Percentiles rank a stretch among this genome's conserved stretches.
Evolutionary conservation across 2,329 filamentous ascomycete species (phyloP).

Genomic region (Fonsecaea pedrosoi): DNA sequence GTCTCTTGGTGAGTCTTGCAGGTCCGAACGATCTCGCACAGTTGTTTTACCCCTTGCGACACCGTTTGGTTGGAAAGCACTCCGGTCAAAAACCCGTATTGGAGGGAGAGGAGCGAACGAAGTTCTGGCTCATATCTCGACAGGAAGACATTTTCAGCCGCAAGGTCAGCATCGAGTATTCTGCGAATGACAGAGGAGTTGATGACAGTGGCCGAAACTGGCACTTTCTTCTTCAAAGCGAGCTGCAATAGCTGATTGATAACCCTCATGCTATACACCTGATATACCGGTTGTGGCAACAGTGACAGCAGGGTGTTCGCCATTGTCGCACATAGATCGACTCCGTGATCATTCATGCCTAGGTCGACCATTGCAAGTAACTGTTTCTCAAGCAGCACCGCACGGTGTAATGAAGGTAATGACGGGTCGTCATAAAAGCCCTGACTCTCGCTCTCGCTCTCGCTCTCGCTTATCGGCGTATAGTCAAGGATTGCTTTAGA

Average conservation of each 20-base stretch:
- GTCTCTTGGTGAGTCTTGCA: constrained; percentile 55
- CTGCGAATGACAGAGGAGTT: constrained; percentile 4
- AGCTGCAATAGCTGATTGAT: constrained; percentile 19
- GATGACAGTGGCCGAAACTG: constrained; percentile 10
- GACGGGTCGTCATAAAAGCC: constrained; percentile 31
- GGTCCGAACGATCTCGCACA: constrained; percentile 48
- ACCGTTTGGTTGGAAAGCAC: constrained; percentile 14
- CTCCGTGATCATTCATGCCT: constrained; percentile 16
- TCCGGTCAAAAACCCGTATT: constrained; percentile 38
- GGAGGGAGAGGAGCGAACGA: constrained; percentile 18
- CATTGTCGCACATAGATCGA: constrained; percentile 16
- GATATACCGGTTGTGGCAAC: constrained; percentile 21
- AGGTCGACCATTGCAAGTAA: constrained; percentile 25
- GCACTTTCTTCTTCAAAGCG: constrained; percentile 20
- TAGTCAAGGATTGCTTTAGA: constrained; percentile 9
- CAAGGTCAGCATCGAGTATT: not conserved
- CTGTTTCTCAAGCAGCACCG: constrained; percentile 38
- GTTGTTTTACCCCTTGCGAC: constrained; percentile 30
- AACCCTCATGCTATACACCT: constrained; percentile 26
- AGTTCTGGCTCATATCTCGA: constrained; percentile 26
- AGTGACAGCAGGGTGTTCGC: constrained; percentile 14
- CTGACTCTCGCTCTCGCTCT: not conserved
- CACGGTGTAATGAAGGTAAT: constrained; percentile 33
- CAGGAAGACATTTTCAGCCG: constrained; percentile 23
- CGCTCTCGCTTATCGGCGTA: not conserved